A percentile compares a stretch with the other conserved stretches of the same genome.
phyloP scores from a whole-genome alignment of 148 eudicot genomes.

The Diospyros kaki region DNA sequence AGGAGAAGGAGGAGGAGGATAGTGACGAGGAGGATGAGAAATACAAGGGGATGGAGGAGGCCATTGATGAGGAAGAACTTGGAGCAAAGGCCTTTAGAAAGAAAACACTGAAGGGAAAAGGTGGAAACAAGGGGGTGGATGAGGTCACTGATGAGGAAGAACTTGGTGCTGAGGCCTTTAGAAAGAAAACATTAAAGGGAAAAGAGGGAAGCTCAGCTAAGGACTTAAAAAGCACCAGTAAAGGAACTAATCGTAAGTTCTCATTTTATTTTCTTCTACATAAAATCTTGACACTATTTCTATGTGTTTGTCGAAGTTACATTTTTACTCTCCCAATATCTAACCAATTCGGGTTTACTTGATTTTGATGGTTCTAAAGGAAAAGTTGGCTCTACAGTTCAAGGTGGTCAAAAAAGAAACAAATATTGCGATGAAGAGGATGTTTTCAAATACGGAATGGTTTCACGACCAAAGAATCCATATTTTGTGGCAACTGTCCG shows the following conservation, averaged over 20 bases:
- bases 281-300: background rate
- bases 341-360: background rate
- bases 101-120: too few species aligned
- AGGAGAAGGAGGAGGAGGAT: too few species aligned
- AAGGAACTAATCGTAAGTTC: background rate
- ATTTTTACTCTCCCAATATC: background rate
- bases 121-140: too few species aligned
- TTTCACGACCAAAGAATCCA: conserved; percentile 18
- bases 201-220: background rate
- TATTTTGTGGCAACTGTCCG: conserved; percentile 19
- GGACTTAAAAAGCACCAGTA: background rate
- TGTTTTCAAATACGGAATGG: conserved; percentile 15
- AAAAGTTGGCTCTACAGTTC: background rate
- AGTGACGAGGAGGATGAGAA: too few species aligned
- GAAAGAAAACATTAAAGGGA: background rate
- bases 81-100: background rate
- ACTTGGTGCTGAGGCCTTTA: background rate
- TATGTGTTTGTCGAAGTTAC: background rate
- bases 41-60: background rate
- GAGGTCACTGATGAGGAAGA: background rate
- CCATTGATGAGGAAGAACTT: conserved; percentile 3
- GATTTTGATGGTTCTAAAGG: conserved; percentile 5
- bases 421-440: background rate
- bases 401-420: background rate
- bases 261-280: background rate